A percentile compares a stretch with the other conserved stretches of the same genome.
Evolutionary conservation across 2,329 filamentous ascomycete species (phyloP).

Genomic region (Trichoderma cornu-damae): DNA sequence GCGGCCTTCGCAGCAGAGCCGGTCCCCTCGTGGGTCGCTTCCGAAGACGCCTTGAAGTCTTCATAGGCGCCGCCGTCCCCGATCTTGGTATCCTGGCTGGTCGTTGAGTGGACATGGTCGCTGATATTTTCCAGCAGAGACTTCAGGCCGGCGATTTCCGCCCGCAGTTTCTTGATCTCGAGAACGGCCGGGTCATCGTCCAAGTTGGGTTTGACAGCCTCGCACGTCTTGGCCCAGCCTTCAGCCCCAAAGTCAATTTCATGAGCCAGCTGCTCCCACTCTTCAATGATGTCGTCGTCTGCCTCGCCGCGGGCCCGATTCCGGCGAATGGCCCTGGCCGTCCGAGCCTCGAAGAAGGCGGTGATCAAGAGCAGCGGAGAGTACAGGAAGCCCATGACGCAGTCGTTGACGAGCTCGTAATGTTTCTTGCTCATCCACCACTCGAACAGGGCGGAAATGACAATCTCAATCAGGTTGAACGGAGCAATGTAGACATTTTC

Average conservation of each 20-base stretch:
- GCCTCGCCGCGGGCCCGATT: conserved; percentile 78
- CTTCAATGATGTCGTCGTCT: conserved; percentile 82
- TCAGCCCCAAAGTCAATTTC: conserved; percentile 76
- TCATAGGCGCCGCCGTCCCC: conserved; percentile 6
- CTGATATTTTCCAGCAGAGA: conserved; percentile 37
- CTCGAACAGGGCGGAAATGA: conserved; percentile 74
- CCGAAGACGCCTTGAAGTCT: not conserved
- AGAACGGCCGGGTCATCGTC: conserved; percentile 70
- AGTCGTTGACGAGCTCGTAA: conserved; percentile 82
- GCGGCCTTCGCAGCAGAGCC: not conserved
- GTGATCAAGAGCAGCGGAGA: conserved; percentile 75
- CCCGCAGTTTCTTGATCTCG: conserved; percentile 57
- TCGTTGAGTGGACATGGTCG: conserved; percentile 23
- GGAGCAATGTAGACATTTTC: conserved; percentile 98
- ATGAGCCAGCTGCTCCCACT: conserved; percentile 80
- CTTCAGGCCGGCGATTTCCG: conserved; percentile 56
- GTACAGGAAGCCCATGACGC: conserved; percentile 82
- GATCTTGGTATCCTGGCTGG: conserved; percentile 15
- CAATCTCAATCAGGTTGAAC: conserved; percentile 87
- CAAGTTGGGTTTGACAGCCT: conserved; percentile 72
- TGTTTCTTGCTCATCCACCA: conserved; percentile 80
- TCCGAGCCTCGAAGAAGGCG: conserved; percentile 63
- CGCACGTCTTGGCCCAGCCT: conserved; percentile 78
- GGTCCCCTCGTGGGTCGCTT: not conserved
- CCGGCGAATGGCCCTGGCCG: conserved; percentile 59